A percentile compares a stretch with the other conserved stretches of the same genome.
These are phyloP conservation scores for Aspergillus bombycis DNA, from an alignment of 2,329 filamentous ascomycete genomes.

Conservation along the genomic window DNA sequence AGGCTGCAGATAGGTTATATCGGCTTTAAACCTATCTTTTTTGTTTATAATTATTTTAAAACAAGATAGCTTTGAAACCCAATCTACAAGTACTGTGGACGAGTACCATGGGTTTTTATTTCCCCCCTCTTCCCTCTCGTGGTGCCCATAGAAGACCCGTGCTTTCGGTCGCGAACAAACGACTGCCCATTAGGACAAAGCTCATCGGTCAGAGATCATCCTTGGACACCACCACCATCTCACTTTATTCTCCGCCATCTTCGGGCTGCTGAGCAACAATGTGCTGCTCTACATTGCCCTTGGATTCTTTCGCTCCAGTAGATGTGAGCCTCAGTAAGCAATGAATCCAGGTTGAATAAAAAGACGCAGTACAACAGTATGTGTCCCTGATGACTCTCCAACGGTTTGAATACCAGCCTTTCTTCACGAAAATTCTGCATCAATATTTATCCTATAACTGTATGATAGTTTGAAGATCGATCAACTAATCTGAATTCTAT, in stretches of 20 bases:
- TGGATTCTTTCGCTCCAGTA: constrained; percentile 18
- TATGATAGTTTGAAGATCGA: background rate
- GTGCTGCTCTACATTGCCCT: constrained; percentile 20
- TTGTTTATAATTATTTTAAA: background rate
- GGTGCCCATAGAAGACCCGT: constrained; percentile 3
- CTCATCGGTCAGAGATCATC: constrained; percentile 7
- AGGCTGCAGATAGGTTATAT: background rate
- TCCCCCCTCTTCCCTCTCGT: background rate
- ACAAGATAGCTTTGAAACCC: background rate
- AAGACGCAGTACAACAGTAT: constrained; percentile 23
- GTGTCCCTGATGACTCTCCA: constrained; percentile 15
- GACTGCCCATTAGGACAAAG: constrained; percentile 8
- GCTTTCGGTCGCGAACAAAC: constrained; percentile 12
- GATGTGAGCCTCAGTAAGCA: constrained; percentile 20
- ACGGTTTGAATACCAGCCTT: background rate
- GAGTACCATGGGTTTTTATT: background rate
- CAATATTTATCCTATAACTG: background rate
- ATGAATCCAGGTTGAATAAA: constrained; percentile 20
- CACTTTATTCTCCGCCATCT: constrained; percentile 9
- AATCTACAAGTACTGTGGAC: background rate
- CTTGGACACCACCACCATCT: constrained; percentile 4
- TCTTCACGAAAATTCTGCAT: background rate
- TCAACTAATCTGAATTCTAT: constrained; percentile 14
- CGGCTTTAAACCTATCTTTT: background rate
- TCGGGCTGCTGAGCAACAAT: constrained; percentile 25